A percentile compares a stretch with the other conserved stretches of the same genome.
Conservation (phyloP, 2,329 filamentous ascomycete genomes). For the Aspergillus thermomutatus region DNA sequence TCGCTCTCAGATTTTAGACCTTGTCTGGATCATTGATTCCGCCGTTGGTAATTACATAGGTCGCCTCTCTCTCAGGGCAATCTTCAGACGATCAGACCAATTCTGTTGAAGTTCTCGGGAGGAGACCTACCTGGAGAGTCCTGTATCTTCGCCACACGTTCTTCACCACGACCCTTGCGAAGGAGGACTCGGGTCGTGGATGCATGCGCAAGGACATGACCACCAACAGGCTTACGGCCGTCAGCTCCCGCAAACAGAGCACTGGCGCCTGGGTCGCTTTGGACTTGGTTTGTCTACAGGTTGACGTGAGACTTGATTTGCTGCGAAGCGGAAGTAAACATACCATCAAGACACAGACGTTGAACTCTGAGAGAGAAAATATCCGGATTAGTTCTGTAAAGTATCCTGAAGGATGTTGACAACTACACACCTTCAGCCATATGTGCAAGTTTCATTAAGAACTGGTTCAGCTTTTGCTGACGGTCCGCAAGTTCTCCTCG, state of each 20-base stretch:
- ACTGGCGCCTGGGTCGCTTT: conserved; percentile 66
- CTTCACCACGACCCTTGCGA: conserved; percentile 66
- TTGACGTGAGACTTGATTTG: conserved; percentile 3
- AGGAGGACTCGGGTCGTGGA: conserved; percentile 64
- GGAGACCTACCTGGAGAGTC: conserved; percentile 58
- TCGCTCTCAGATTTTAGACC: conserved; percentile 13
- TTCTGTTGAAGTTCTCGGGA: conserved; percentile 1
- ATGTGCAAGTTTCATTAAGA: conserved; percentile 60
- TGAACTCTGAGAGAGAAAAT: conserved; percentile 53
- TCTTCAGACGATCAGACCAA: conserved; percentile 42
- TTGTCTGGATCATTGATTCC: conserved; percentile 68
- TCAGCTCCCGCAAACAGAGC: conserved; percentile 66
- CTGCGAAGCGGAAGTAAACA: conserved; percentile 4
- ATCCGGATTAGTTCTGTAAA: conserved; percentile 7
- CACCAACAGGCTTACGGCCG: conserved; percentile 64
- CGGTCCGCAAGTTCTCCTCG: conserved; percentile 66
- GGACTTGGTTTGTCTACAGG: conserved; percentile 64
- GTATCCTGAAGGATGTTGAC: neutral
- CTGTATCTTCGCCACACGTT: conserved; percentile 66
- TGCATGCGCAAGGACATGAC: conserved; percentile 67
- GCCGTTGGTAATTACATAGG: conserved; percentile 67
- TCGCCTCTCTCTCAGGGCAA: conserved; percentile 66
- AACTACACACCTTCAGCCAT: conserved; percentile 56
- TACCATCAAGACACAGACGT: conserved; percentile 62
- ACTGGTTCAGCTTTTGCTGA: conserved; percentile 65